Evolutionary conservation across 345 rosid genomes (phyloP).

Genomic region (Rhizophora mangle): DNA sequence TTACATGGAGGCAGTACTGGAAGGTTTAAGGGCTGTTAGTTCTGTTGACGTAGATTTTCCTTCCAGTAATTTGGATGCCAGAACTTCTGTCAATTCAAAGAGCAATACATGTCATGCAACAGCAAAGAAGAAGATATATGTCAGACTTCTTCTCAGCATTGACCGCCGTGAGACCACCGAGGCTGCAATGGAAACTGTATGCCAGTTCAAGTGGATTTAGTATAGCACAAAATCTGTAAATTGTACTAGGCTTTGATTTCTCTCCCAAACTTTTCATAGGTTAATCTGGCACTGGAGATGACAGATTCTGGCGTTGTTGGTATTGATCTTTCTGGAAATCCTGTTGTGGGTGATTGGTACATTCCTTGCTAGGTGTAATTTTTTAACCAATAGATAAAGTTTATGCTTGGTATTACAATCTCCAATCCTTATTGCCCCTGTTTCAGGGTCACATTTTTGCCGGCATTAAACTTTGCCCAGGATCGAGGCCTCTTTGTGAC

Average conservation of each 20-base stretch:
- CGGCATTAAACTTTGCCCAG: slow-evolving; percentile 69
- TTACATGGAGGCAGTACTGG: slow-evolving; percentile 85
- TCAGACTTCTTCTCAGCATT: slow-evolving; percentile 94
- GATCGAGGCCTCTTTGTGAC: slow-evolving; percentile 72
- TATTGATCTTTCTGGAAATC: slow-evolving; percentile 96
- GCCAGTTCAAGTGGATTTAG: slow-evolving; percentile 22
- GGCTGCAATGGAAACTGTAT: slow-evolving; percentile 91
- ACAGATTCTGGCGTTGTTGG: slow-evolving; percentile 73
- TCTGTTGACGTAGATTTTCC: slow-evolving; percentile 59
- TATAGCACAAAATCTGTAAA: slow-evolving; percentile 2
- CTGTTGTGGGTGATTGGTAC: slow-evolving; percentile 85
- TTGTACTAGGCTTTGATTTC: slow-evolving; percentile 1
- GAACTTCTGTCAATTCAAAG: slow-evolving; percentile 15
- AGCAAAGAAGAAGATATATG: slow-evolving; percentile 63
- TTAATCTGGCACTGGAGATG: slow-evolving; percentile 89
- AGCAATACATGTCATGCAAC: slow-evolving; percentile 34
- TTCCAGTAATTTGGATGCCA: slow-evolving; percentile 21
- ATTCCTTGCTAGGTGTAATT: background rate
- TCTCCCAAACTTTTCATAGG: slow-evolving; percentile 36
- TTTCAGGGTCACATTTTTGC: slow-evolving; percentile 74
- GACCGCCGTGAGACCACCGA: slow-evolving; percentile 88
- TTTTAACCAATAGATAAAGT: background rate
- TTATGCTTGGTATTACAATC: background rate
- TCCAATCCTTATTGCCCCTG: slow-evolving; percentile 18
- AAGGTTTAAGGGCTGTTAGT: slow-evolving; percentile 62